Conservation (phyloP, 2,329 filamentous ascomycete genomes). For the Nemania sp. region DNA sequence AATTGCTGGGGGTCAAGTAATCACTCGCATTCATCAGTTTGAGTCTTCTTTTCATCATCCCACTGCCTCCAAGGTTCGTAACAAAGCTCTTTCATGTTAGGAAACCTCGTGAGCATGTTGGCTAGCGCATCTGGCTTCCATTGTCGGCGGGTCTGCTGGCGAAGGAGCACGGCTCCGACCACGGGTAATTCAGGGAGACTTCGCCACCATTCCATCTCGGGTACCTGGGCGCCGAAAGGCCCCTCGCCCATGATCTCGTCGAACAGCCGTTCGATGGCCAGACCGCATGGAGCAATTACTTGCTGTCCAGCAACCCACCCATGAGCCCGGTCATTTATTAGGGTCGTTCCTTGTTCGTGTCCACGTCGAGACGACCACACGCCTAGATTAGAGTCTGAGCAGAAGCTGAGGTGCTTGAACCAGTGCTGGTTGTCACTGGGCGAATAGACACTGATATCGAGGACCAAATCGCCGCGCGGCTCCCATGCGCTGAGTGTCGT, state of each 20-base stretch:
- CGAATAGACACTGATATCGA: constrained; percentile 46
- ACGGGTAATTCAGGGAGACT: constrained; percentile 34
- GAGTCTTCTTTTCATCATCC: constrained; percentile 7
- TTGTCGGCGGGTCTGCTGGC: constrained; percentile 39
- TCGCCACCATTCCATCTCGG: constrained; percentile 34
- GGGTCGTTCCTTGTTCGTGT: constrained; percentile 11
- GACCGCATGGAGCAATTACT: constrained; percentile 15
- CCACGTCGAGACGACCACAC: constrained; percentile 6
- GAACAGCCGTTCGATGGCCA: constrained; percentile 32
- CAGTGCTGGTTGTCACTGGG: constrained; percentile 42
- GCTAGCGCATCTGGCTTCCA: constrained; percentile 37
- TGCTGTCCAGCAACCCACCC: constrained; percentile 25
- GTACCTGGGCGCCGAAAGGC: constrained; percentile 28
- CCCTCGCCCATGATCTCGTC: constrained; percentile 26
- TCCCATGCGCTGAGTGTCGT: constrained; percentile 40
- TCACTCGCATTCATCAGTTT: constrained; percentile 13
- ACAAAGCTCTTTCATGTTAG: constrained; percentile 38
- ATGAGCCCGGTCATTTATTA: constrained; percentile 29
- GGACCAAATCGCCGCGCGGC: constrained; percentile 38
- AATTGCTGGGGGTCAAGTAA: too few relatives aligned
- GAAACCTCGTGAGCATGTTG: constrained; percentile 38
- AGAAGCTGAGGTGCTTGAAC: constrained; percentile 42
- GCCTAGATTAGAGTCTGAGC: constrained; percentile 29
- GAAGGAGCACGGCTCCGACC: constrained; percentile 38
- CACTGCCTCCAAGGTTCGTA: constrained; percentile 42